Evolutionary conservation across 1,284 basidiomycete species (phyloP), one percentile per base, ranked within the genome.

Genomic region (Malassezia globosa): DNA sequence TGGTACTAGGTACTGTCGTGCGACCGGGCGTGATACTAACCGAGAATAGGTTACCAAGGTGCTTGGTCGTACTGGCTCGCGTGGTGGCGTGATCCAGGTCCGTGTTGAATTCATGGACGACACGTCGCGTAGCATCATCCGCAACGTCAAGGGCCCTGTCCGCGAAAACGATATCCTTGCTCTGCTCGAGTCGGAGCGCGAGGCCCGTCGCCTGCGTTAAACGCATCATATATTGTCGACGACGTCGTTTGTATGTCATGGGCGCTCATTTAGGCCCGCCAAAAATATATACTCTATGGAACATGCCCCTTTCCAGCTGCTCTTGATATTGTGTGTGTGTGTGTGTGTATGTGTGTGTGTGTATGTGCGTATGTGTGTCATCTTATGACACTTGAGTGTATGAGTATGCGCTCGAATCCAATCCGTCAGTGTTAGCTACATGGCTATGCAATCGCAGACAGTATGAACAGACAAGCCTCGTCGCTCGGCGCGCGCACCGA

Each of bases 41-140:
- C 7, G 3, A n/a, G 23, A 8, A 54, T 59, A 70, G 64, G 70
- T 72, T 53, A 64, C 60, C 48, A 69, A 94, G 87, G 88, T 96
- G 74, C 83, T 97, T 72, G 94, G 94, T 74, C 83, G 94, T 72
- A 99, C 94, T 73, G 94, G 94, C 62, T 96, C 92, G 70, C 87
- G 94, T 75, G 94, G 94, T 78, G 90, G 90, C 80, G 90, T 99
- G 69, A 97, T 89, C 62, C 94, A 97, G 80, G 90, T 96, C 75
- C 88, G 92, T 65, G 94, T 99, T 66, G 92, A 97, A 76, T 96
- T 99, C 80, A 84, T 97, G 85, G 92, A 97, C 76, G 92, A 97
- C 75, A 82, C 84, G 47, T 82, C 82, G 66, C 86, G 94, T 69
- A 84, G 85, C 61, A 94, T 99, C 76, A 94, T 97, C 77, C 87